phyloP scores from a whole-genome alignment of 495 filamentous ascomycete genomes.

The Xylaria longipes region DNA sequence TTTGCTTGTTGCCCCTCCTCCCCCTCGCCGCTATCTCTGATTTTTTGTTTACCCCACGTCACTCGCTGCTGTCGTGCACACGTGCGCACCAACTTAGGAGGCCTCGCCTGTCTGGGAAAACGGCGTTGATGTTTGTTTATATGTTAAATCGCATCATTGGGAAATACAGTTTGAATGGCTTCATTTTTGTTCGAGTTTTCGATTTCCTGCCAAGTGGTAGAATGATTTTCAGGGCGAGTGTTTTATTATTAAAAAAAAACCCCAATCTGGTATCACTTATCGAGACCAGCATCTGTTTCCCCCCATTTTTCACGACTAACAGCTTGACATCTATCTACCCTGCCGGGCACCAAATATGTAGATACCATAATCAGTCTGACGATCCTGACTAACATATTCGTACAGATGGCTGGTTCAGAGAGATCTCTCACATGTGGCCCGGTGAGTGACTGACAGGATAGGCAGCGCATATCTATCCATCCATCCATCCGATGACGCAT shows the following conservation, averaged over 20 bases:
- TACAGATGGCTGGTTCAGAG: conserved; percentile 99
- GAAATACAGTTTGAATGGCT: not conserved
- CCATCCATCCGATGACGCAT: not conserved
- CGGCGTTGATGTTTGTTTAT: not conserved
- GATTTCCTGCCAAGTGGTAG: not conserved
- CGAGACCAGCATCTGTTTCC: not conserved
- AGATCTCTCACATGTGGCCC: conserved; percentile 97
- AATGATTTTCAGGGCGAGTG: not conserved
- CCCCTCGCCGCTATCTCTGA: not conserved
- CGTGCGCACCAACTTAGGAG: not conserved
- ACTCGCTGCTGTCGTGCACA: not conserved
- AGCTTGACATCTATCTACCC: not conserved
- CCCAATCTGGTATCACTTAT: not conserved
- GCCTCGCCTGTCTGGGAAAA: not conserved
- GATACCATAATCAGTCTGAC: not conserved
- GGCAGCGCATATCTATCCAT: not conserved
- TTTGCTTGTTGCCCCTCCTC: conserved; percentile 4
- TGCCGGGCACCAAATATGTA: not conserved
- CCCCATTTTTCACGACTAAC: not conserved
- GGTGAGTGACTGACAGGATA: conserved; percentile 49
- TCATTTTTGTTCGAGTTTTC: not conserved
- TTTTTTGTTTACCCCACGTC: conserved; percentile 26
- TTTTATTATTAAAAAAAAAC: no score
- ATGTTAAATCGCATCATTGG: not conserved
- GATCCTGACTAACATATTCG: conserved; percentile 27